Evolutionary conservation across 1,284 basidiomycete species (phyloP), one percentile per base, ranked within the genome.

Genomic region (Cryptococcus sp.): DNA sequence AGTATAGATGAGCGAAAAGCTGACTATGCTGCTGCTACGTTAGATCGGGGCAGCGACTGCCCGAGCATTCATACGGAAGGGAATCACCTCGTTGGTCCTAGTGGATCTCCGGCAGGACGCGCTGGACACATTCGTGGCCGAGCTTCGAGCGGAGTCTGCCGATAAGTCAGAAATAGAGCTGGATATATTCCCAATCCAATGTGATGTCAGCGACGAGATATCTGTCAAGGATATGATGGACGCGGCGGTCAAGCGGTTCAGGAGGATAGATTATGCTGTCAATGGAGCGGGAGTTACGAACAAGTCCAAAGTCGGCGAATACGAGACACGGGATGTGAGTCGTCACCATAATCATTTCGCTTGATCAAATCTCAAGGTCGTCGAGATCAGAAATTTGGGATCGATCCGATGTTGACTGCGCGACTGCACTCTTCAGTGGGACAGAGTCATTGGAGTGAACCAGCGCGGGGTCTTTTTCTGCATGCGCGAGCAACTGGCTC

Each of bases 381-480:
- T 34, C 5, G 13, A 4, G 29, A 34, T 34, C 8, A 34, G 29
- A 10, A 34, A 10, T 2, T 7, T 34, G 29, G 13, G 29, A 34
- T 34, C 46, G 20, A 22, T 47, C 2, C 25, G 4, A 47, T 29
- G 8, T 7, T 46, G n/a, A 19, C 8, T 23, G 16, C n/a, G n/a
- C n/a, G n/a, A n/a, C n/a, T n/a, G n/a, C n/a, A n/a, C n/a, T n/a
- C n/a, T 4, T 10, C 16, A 55, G 54, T 57, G 55, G 55, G 29
- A 57, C 26, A 51, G 48, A 52, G 50, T 57, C 13, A 47, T 57
- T 19, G 47, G 47, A 20, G 55, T 57, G 19, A 57, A 57, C 37
- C 50, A 59, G 48, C 53, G 52, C 45, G 64, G 61, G 19, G 52
- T 61, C 5, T 65, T 63, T 52, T 52, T 61, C 22, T 66, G 61